Base-by-base conservation (phyloP, 768 basidiomycete species). In the Collybiopsis luxurians region DNA sequence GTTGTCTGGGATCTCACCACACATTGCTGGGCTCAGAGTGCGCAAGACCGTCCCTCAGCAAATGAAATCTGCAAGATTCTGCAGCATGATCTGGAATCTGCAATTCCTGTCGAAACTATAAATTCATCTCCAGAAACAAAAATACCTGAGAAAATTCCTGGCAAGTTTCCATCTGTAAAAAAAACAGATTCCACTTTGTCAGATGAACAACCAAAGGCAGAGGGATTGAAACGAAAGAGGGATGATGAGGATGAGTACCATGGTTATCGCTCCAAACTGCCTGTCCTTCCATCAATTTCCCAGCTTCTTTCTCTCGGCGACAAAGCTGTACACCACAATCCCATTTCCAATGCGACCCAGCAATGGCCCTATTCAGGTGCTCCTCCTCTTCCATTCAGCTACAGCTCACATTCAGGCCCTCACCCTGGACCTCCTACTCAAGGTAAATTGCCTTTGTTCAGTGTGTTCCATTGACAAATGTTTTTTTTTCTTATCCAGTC, bases 311-410 rank as follows among this genome's bases (percentile, higher is more conserved):
- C 68, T 15, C 53, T 72, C 38, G 61, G 64, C 6, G 66, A 71
- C 21, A 58, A 61, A 2, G 51, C 57, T 50, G 57, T 60, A 38
- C 56, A 61, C 28, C 61, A 61, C 26, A 60, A 62, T 40, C 50
- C 63, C 45, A 62, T 60, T 15, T 70, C 69, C 10, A 61, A 60
- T 23, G 60, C 66, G 15, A 64, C 67, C 36, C 66, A 67, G 26
- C 63, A 67, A 21, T 47, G 47, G 46, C 44, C 44, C 5, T 34
- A 6, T 34, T 13, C 55, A 28, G 26, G 45, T 30, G 23, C 36
- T 30, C 53, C 53, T 66, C 72, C 64, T 71, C n/a, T n/a, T n/a
- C 71, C 9, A 66, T 65, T 60, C 53, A 27, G 15, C 12, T 43
- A 30, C 26, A 40, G 43, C 13, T 5, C 6, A 6, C 13, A 5